A percentile compares a stretch with the other conserved stretches of the same genome.
These are phyloP conservation scores for Saccharomyces pastorianus DNA, from an alignment of 1,139 yeast genomes.

Conservation along the genomic window DNA sequence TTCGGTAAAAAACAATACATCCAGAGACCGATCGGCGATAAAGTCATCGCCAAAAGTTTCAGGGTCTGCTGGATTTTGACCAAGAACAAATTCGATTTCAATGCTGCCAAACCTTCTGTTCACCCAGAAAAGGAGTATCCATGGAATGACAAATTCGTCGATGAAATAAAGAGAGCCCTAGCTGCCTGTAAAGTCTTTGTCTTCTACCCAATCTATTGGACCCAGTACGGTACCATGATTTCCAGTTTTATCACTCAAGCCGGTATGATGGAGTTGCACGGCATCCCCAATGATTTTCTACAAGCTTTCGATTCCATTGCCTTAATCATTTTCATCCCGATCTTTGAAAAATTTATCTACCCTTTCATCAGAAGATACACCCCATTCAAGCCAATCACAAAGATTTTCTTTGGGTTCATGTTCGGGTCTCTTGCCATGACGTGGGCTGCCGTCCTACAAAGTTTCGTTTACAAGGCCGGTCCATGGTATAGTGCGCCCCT, in stretches of 20 bases:
- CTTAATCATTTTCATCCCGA: conserved; percentile 55
- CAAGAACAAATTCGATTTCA: conserved; percentile 44
- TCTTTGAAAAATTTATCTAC: conserved; percentile 49
- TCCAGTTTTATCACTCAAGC: conserved; percentile 58
- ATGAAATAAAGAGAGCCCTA: conserved; percentile 51
- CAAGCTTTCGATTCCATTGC: conserved; percentile 62
- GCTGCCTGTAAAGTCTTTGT: conserved; percentile 54
- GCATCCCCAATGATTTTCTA: conserved; percentile 66
- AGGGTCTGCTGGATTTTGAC: conserved; percentile 40
- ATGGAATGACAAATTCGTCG: conserved; percentile 48
- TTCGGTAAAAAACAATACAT: conserved; percentile 52
- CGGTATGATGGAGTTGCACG: conserved; percentile 55
- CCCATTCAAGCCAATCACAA: conserved; percentile 60
- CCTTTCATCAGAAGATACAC: conserved; percentile 51
- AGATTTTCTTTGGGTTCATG: conserved; percentile 69
- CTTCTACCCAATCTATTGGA: conserved; percentile 55
- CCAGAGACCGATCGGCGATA: conserved; percentile 56
- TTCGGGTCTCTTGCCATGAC: conserved; percentile 64
- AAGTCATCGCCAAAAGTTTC: conserved; percentile 52
- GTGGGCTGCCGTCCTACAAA: conserved; percentile 76
- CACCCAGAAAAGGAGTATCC: conserved; percentile 35
- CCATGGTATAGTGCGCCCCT: conserved; percentile 68
- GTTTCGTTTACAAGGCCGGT: conserved; percentile 59
- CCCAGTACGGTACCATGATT: conserved; percentile 61
- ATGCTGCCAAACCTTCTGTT: conserved; percentile 49